Conservation (phyloP, 352 stramenopile species). For the Plasmopara muralis region DNA sequence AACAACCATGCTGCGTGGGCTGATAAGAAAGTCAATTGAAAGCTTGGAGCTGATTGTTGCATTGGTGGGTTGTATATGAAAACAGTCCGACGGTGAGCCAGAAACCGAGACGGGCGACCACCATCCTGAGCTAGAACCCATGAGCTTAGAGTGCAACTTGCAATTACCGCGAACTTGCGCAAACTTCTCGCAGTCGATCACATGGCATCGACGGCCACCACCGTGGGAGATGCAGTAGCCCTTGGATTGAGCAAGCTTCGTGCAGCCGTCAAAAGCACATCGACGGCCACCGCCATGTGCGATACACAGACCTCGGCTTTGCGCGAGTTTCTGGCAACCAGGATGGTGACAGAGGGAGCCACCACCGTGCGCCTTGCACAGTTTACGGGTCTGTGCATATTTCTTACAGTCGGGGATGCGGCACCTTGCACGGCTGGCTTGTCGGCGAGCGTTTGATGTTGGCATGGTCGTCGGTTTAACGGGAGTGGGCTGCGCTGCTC, state of each 20-base stretch:
- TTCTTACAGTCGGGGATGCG: slow-evolving; percentile 68
- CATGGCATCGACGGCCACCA: slow-evolving; percentile 61
- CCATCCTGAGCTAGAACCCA: background rate
- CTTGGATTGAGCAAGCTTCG: slow-evolving; percentile 72
- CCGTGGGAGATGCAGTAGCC: slow-evolving; percentile 81
- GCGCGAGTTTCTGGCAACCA: slow-evolving; percentile 74
- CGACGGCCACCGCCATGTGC: slow-evolving; percentile 67
- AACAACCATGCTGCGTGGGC: slow-evolving; percentile 13
- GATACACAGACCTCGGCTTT: slow-evolving; percentile 72
- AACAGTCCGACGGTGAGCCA: slow-evolving; percentile 8
- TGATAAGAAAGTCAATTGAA: slow-evolving; percentile 57
- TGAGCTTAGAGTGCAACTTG: slow-evolving; percentile 81
- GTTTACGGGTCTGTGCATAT: slow-evolving; percentile 71
- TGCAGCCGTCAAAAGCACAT: slow-evolving; percentile 67
- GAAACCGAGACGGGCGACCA: slow-evolving; percentile 5
- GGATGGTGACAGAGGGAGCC: slow-evolving; percentile 70
- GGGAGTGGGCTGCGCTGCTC: too few relatives aligned
- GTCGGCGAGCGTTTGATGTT: slow-evolving; percentile 35
- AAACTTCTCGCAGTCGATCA: slow-evolving; percentile 79
- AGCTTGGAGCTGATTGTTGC: slow-evolving; percentile 34
- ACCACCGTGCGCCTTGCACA: slow-evolving; percentile 82
- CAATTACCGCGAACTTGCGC: slow-evolving; percentile 82
- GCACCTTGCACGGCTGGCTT: slow-evolving; percentile 67
- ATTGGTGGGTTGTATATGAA: slow-evolving; percentile 23
- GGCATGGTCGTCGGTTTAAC: slow-evolving; percentile 16